Base-by-base conservation (phyloP, 148 eudicot species). In the Polygonum aviculare region DNA sequence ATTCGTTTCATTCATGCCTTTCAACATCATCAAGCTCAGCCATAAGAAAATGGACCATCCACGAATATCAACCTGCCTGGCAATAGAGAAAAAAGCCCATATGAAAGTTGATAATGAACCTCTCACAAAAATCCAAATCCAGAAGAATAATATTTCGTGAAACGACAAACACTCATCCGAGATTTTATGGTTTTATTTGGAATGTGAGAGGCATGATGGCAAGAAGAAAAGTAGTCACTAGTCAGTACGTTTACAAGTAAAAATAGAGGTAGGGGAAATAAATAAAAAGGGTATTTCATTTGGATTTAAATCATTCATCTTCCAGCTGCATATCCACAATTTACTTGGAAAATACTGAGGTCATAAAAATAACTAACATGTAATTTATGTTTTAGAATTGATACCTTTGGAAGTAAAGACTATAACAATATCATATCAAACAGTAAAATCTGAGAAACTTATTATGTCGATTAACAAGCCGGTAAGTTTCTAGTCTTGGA, bases 1-100 rank as follows among this genome's bases (percentile, higher is more conserved):
- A 67, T 67, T 67, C 38, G 72, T 16, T 15, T 38, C 72, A 36
- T 36, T 38, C 72, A 19, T 67, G 72, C 5, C 72, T 67, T 67
- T 16, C 71, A 2, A 67, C 12, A n/a, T 21, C 44, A 38, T 33
- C 72, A 67, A 67, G 72, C 72, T 38, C 31, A 26, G 39, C 31
- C 69, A 9, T 10, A 31, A 67, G 72, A 45, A 67, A 16, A 65
- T 67, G n/a, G 11, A 15, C 21, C 44, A 35, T 38, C 44, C 72
- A 10, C 45, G 3, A 67, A 67, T 35, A 67, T 67, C 72, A 36
- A 67, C 72, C 72, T 35, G 44, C 72, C 72, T 35, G 19, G 44
- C 72, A 67, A 5, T 8, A 65, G 1, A 12, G 15, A 65, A 65
- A 65, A 35, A 65, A 65, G 1, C 8, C 16, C 44, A 36, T 9